Conservation (phyloP, 169 alveolate genomes). For the Blepharisma undulans region DNA sequence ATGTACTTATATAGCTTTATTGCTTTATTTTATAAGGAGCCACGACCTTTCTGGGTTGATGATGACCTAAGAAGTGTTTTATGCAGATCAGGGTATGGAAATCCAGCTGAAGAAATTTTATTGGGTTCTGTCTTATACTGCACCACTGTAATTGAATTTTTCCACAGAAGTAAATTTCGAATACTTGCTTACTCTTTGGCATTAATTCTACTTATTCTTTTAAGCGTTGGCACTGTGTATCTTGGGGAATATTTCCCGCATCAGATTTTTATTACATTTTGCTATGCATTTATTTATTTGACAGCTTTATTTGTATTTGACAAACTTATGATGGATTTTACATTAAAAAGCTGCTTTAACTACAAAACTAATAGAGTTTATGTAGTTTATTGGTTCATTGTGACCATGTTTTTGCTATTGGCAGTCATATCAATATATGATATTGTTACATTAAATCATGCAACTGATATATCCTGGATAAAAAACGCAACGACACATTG, state of each 20-base stretch:
- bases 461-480: background rate
- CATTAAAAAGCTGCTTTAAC: background rate
- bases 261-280: conserved; percentile 6
- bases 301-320: conserved; percentile 7
- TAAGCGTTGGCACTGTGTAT: background rate
- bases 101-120: background rate
- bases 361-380: conserved; percentile 13
- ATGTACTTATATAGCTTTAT: conserved; percentile 18
- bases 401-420: background rate
- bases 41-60: conserved; percentile 30
- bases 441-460: background rate
- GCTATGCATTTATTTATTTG: conserved; percentile 23
- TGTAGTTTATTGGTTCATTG: background rate
- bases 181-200: background rate
- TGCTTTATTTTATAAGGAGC: conserved; percentile 22
- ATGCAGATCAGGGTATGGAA: conserved; percentile 18
- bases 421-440: background rate
- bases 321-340: background rate
- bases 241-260: conserved; percentile 34
- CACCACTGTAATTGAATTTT: background rate
- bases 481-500: conserved; percentile 31
- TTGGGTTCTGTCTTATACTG: background rate
- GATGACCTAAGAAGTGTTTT: background rate
- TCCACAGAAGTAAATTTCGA: background rate
- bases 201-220: background rate